Base-by-base conservation (phyloP, 2,329 filamentous ascomycete genomes). In the Nannizzia gypsea region DNA sequence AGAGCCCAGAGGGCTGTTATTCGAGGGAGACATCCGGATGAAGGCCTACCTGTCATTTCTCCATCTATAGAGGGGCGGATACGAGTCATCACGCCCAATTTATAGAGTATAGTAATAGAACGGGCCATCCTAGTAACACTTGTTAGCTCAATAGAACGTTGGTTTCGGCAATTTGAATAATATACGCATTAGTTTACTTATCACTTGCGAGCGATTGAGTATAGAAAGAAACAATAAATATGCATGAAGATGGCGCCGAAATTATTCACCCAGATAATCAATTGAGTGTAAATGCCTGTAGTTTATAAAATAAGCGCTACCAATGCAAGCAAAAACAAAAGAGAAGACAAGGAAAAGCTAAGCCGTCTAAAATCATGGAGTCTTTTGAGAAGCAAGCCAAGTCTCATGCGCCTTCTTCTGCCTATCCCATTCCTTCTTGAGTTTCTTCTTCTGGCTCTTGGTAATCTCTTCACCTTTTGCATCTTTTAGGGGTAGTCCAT, bases 381-480 rank as follows among this genome's bases (percentile, higher is more conserved):
- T 54, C 50, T 54, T 31, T 24, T 54, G 50, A 26, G 26, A n/a
- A 31, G 50, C 26, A 54, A 73, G 60, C 71, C 76, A 87, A 63
- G 85, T 83, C 64, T 91, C 86, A 71, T 91, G 86, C 61, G 82
- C 72, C 80, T 92, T 95, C 80, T 90, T 93, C 77, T 96, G 92
- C 70, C 80, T 85, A 67, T 95, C 88, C 89, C 89, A 95, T 60
- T 90, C 86, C 78, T 96, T 96, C 75, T 80, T 85, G 66, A 96
- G 73, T 77, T 89, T 91, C 80, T 96, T 96, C 57, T 76, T 69
- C 69, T 84, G 82, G 62, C 81, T 87, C 78, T 96, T 96, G 3
- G 88, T 82, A 40, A 96, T 79, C 66, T 95, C 89, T 62, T 83
- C 85, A 0, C 90, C 90, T 34, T 88, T 84, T 63, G 83, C 84